These are phyloP conservation scores for Neopestalotiopsis sp. DNA, from an alignment of 2,329 filamentous ascomycete genomes.

Conservation along the genomic window DNA sequence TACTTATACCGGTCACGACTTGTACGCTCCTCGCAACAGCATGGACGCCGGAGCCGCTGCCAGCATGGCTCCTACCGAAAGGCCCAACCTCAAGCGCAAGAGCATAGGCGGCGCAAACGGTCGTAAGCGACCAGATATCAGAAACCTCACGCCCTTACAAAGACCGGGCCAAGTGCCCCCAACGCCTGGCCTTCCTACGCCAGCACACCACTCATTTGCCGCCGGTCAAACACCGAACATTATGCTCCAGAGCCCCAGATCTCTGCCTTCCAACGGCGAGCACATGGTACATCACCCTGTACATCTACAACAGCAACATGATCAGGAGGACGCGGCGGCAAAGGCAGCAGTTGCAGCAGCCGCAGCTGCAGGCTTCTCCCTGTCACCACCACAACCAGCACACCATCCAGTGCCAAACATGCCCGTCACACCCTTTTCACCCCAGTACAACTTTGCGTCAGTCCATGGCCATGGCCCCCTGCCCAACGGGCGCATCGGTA, in stretches of 20 bases:
- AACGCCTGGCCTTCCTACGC: constrained; percentile 36
- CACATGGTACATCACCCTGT: constrained; percentile 27
- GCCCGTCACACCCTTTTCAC: constrained; percentile 43
- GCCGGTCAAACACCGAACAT: constrained; percentile 42
- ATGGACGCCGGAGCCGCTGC: constrained; percentile 11
- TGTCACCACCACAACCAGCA: constrained; percentile 32
- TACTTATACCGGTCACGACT: constrained; percentile 53
- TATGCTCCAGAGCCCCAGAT: constrained; percentile 44
- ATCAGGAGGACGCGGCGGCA: constrained; percentile 37
- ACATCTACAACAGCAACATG: constrained; percentile 30
- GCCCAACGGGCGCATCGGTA: constrained; percentile 15
- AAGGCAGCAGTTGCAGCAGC: constrained; percentile 41
- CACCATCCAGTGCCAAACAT: constrained; percentile 37
- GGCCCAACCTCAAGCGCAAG: constrained; percentile 55
- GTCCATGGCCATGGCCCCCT: constrained; percentile 34
- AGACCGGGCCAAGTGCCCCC: constrained; percentile 31
- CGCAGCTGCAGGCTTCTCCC: constrained; percentile 42
- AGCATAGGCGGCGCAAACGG: constrained; percentile 42
- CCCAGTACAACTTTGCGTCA: constrained; percentile 47
- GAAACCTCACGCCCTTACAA: constrained; percentile 40
- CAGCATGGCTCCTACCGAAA: constrained; percentile 27
- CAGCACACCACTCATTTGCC: constrained; percentile 45
- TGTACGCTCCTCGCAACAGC: constrained; percentile 48
- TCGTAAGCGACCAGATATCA: constrained; percentile 45
- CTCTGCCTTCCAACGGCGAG: constrained; percentile 41